Evolutionary conservation across 768 basidiomycete genomes (phyloP), one percentile per base, ranked within the genome.

Genomic region (Podaxis sp.): DNA sequence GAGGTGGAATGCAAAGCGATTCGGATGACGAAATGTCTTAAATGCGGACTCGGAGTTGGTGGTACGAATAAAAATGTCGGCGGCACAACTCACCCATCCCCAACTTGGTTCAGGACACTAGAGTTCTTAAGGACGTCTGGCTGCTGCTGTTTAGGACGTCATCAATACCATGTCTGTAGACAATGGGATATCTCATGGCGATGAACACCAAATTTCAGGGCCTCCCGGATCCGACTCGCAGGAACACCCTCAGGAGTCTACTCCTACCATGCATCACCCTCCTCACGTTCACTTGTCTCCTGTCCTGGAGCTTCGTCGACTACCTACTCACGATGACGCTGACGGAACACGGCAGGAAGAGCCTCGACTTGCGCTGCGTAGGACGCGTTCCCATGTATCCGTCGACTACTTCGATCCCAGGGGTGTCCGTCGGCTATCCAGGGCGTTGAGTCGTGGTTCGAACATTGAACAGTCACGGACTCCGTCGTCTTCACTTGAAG

Each of bases 321-420:
- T 5, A 16, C 28, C 5, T 5, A 35, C 25, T 28, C 44, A 25
- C 32, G 32, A 23, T 27, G 54, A 16, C 5, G 44, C 4, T 11
- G 56, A 27, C 14, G 47, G 50, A 57, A 47, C 7, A 13, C 57
- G 3, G 6, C 21, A 18, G 5, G 47, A 21, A 9, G 7, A 13
- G 23, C 47, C 47, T 44, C 42, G 5, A 11, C 21, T 13, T 36
- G 14, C 32, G 10, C 18, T 57, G 46, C 18, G 21, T 1, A 35
- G 47, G 23, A 25, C 57, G 9, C 35, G 10, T 11, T 76, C 74
- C 52, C 74, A 67, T 58, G 78, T 82, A 2, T 69, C 74, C 25
- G 59, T 82, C 18, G 80, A 79, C 50, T 78, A 77, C 63, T 86
- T 87, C 64, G 85, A 88, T 68, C 83, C 79, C 1, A 65, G 65